Evolutionary conservation across 352 stramenopile species (phyloP).

Genomic region (Paralagenidium karlingii): DNA sequence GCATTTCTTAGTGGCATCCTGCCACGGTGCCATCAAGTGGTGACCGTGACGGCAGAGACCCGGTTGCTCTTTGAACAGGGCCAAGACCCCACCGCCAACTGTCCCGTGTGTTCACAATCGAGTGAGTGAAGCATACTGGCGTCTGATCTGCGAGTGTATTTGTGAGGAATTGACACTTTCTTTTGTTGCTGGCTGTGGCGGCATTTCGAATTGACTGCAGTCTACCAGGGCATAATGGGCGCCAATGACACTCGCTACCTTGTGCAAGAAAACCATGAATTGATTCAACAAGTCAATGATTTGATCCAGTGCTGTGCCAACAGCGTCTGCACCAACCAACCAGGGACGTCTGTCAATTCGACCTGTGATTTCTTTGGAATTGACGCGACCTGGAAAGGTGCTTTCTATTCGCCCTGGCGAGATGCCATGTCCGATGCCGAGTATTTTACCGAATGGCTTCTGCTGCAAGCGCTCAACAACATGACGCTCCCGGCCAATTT

Average conservation of each 20-base stretch:
- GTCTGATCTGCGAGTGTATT: no score
- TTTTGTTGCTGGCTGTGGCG: no score
- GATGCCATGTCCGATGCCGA: constrained; percentile 50
- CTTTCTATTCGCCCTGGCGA: constrained; percentile 66
- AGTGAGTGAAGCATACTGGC: constrained; percentile 15
- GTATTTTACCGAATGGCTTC: constrained; percentile 68
- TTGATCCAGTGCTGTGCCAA: constrained; percentile 49
- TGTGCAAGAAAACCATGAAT: constrained; percentile 32
- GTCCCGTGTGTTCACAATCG: constrained; percentile 47
- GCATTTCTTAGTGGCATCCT: constrained; percentile 46
- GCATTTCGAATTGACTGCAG: no score
- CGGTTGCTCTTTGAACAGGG: constrained; percentile 62
- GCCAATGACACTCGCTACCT: constrained; percentile 42
- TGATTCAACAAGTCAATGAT: constrained; percentile 42
- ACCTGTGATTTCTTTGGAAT: constrained; percentile 50
- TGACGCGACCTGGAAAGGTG: constrained; percentile 45
- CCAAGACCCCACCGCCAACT: constrained; percentile 47
- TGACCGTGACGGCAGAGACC: constrained; percentile 41
- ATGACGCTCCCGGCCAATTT: constrained; percentile 50
- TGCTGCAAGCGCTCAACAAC: constrained; percentile 67
- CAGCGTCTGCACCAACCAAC: constrained; percentile 18
- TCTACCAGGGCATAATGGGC: constrained; percentile 60
- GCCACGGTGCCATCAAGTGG: constrained; percentile 31
- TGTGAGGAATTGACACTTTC: no score
- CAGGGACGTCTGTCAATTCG: background rate